A percentile compares a stretch with the other conserved stretches of the same genome.
Evolutionary conservation across 2,329 filamentous ascomycete species (phyloP).

Genomic region (Apiospora phragmitis): DNA sequence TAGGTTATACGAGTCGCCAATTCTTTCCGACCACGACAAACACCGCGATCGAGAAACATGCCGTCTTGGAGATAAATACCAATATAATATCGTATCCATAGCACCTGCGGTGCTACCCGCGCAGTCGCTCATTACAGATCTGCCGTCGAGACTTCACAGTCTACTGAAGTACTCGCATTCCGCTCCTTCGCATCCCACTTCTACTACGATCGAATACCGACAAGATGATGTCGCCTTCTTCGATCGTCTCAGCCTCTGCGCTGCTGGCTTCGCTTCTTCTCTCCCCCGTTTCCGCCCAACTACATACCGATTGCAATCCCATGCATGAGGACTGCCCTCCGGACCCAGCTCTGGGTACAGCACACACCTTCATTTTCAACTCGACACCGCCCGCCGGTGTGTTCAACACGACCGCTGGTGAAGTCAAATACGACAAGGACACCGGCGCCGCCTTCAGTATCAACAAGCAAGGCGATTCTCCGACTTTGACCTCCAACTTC

Average conservation of each 20-base stretch:
- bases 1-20: not conserved
- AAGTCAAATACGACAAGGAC: slow-evolving; percentile 59
- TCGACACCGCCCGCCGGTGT: slow-evolving; percentile 55
- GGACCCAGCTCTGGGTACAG: slow-evolving; percentile 69
- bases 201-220: not conserved
- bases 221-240: slow-evolving; percentile 19
- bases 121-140: not conserved
- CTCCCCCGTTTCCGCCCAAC: slow-evolving; percentile 65
- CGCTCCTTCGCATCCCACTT: not conserved
- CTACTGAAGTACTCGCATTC: not conserved
- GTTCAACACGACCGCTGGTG: slow-evolving; percentile 71
- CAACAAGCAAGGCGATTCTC: slow-evolving; percentile 68
- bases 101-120: not conserved
- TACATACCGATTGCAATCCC: slow-evolving; percentile 77
- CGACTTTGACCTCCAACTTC: slow-evolving; percentile 76
- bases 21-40: not conserved
- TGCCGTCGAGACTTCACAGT: not conserved
- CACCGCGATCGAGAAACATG: slow-evolving; percentile 1
- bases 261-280: slow-evolving; percentile 42
- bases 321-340: slow-evolving; percentile 68
- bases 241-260: slow-evolving; percentile 34
- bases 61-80: not conserved
- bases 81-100: not conserved
- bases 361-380: slow-evolving; percentile 66
- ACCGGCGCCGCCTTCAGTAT: slow-evolving; percentile 74